phyloP scores from a whole-genome alignment of 352 stramenopile species.

The Pythium monospermum region DNA sequence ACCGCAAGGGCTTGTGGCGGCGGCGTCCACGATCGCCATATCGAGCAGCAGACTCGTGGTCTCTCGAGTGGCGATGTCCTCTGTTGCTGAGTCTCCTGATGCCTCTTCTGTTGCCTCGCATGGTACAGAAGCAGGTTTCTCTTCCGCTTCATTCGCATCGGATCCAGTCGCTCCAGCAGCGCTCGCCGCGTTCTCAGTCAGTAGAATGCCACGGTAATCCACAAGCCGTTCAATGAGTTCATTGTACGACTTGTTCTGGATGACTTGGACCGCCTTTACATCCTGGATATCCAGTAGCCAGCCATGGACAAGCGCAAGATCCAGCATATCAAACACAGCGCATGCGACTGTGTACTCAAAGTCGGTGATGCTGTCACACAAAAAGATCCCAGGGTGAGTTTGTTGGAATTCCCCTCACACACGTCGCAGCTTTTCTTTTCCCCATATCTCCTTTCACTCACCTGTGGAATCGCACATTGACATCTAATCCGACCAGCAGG shows the following conservation, averaged over 20 bases:
- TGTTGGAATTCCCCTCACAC: not conserved
- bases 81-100: too few species aligned
- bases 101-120: too few species aligned
- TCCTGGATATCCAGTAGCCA: conserved; percentile 96
- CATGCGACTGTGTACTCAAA: conserved; percentile 96
- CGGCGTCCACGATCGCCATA: not conserved
- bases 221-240: conserved; percentile 95
- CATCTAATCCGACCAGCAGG: conserved; percentile 95
- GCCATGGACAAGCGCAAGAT: conserved; percentile 94
- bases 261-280: conserved; percentile 49
- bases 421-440: not conserved
- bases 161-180: not conserved
- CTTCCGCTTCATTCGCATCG: not conserved
- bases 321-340: conserved; percentile 95
- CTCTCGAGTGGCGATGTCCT: too few species aligned
- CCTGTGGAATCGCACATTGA: conserved; percentile 97
- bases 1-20: not conserved
- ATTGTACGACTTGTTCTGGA: conserved; percentile 96
- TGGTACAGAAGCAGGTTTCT: too few species aligned
- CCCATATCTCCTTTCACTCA: conserved; percentile 23
- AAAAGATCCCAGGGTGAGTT: conserved; percentile 8
- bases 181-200: conserved; percentile 38
- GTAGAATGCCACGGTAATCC: conserved; percentile 70
- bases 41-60: not conserved
- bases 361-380: conserved; percentile 55